A percentile compares a stretch with the other conserved stretches of the same genome.
phyloP scores from a whole-genome alignment of 768 basidiomycete species.

The Termitomyces titanicus region DNA sequence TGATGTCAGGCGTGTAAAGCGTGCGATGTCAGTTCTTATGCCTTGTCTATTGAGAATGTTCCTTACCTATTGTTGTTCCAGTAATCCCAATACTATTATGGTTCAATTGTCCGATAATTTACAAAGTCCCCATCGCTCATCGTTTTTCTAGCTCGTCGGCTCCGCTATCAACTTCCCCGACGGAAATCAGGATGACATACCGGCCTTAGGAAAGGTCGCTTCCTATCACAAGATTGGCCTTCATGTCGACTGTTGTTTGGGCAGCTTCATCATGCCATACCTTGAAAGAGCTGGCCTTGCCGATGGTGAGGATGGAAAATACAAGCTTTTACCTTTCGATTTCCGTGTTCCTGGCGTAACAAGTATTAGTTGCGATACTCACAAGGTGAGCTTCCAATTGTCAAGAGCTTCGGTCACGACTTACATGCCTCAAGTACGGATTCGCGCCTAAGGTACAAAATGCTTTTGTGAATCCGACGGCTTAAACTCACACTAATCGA shows the following conservation, averaged over 20 bases:
- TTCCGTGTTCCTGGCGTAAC: slow-evolving; percentile 91
- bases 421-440: slow-evolving; percentile 58
- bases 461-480: background rate
- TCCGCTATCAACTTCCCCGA: slow-evolving; percentile 86
- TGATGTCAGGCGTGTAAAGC: slow-evolving; percentile 68
- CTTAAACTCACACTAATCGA: background rate
- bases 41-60: background rate
- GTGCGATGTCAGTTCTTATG: slow-evolving; percentile 72
- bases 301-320: slow-evolving; percentile 48
- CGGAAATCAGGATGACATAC: slow-evolving; percentile 85
- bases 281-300: slow-evolving; percentile 76
- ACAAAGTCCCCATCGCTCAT: background rate
- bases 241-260: slow-evolving; percentile 94
- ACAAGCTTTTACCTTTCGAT: slow-evolving; percentile 73
- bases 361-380: slow-evolving; percentile 92
- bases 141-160: slow-evolving; percentile 61
- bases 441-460: slow-evolving; percentile 87
- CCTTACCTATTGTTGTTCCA: slow-evolving; percentile 25
- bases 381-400: slow-evolving; percentile 55
- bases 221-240: slow-evolving; percentile 72
- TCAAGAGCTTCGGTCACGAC: slow-evolving; percentile 5
- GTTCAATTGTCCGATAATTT: slow-evolving; percentile 28
- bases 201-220: slow-evolving; percentile 73
- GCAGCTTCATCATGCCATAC: slow-evolving; percentile 92
- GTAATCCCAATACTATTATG: slow-evolving; percentile 88